phyloP scores from a whole-genome alignment of 2,329 filamentous ascomycete genomes.

The Pseudonectria foliicola region DNA sequence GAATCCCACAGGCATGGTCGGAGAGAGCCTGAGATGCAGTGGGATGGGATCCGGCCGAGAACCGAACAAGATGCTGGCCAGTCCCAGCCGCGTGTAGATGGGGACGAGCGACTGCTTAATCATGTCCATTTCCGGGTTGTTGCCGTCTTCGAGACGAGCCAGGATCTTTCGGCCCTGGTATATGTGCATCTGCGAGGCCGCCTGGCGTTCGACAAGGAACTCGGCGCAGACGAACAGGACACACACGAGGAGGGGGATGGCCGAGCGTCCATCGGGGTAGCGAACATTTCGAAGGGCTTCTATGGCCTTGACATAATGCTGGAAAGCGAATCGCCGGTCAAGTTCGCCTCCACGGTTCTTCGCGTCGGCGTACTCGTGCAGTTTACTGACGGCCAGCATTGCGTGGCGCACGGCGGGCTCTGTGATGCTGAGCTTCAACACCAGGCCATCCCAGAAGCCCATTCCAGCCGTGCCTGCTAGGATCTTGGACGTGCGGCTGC shows the following conservation, averaged over 20 bases:
- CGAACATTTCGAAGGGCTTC: conserved; percentile 32
- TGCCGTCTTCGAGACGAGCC: conserved; percentile 22
- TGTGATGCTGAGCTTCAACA: conserved; percentile 37
- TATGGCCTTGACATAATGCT: conserved; percentile 43
- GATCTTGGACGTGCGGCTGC: conserved; percentile 29
- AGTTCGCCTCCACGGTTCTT: conserved; percentile 9
- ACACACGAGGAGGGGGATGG: conserved; percentile 36
- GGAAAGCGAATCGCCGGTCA: conserved; percentile 19
- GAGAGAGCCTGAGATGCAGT: conserved; percentile 23
- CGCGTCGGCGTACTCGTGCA: conserved; percentile 32
- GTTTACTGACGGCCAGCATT: conserved; percentile 41
- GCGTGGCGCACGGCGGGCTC: conserved; percentile 43
- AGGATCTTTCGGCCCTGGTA: conserved; percentile 37
- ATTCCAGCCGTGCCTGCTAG: conserved; percentile 37
- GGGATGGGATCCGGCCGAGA: conserved; percentile 31
- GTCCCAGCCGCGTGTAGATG: conserved; percentile 36
- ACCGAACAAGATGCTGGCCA: conserved; percentile 36
- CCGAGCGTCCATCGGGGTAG: conserved; percentile 20
- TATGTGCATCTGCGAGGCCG: conserved; percentile 38
- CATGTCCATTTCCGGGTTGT: conserved; percentile 27
- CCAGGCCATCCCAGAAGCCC: conserved; percentile 37
- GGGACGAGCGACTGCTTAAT: conserved; percentile 35
- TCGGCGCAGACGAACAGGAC: conserved; percentile 48
- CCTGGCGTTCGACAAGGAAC: conserved; percentile 43
- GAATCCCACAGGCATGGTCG: conserved; percentile 27